Base-by-base conservation (phyloP, 164 flowering plant genomes). In the Hamamelis virginiana region DNA sequence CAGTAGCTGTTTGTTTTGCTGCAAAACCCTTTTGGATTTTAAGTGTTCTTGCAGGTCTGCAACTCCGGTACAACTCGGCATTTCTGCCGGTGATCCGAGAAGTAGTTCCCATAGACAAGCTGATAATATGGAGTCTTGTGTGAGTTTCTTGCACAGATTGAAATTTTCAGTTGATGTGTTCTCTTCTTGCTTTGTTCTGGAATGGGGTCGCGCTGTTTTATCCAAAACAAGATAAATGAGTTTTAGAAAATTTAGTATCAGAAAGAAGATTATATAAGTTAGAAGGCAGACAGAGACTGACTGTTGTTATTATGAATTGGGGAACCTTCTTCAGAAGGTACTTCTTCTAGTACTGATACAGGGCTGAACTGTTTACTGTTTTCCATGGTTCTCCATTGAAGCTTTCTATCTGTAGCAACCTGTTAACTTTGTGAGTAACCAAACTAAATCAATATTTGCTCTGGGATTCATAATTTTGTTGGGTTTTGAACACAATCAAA, bases 311-410 rank as follows among this genome's bases (percentile, higher is more conserved):
- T 66, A 50, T 63, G 48, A 45, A 66, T 11, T 46, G 74, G 69
- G 44, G 75, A 77, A 51, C 65, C 74, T 65, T 74, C 69, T 61
- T 59, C 55, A n/a, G 68, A 61, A 10, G 72, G 59, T 38, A 67
- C 15, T 52, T 75, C 78, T 64, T 85, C 83, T 22, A 86, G 78
- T 9, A 84, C 86, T 66, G 91, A 87, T 0, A 78, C 85, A 52
- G 86, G 91, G 71, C 86, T 84, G 65, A 71, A 77, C 64, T 83
- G 86, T 73, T 70, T 83, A 51, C 69, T 61, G 19, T 76, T 81
- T 69, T 78, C 82, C 16, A 56, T 28, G 64, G 57, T 43, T 64
- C 65, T 76, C 66, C 80, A 46, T 60, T 68, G 76, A 12, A 57
- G 19, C 73, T 67, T 70, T 64, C 59, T 62, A 60, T 67, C 80